phyloP scores from a whole-genome alignment of 2,329 filamentous ascomycete species.

The Aureobasidium lini region DNA sequence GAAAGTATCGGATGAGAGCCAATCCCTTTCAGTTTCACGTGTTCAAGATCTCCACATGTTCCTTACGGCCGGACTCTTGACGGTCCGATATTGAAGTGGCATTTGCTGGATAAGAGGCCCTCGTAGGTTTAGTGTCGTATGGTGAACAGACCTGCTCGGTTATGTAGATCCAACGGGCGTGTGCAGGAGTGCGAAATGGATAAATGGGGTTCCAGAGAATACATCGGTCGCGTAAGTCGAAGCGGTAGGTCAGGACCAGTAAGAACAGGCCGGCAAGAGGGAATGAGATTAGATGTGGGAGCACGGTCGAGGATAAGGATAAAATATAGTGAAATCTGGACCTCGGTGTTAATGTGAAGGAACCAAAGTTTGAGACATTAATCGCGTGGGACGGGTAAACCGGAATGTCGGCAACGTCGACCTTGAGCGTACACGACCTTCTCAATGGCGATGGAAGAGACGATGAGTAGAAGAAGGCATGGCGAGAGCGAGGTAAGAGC shows the following conservation, averaged over 20 bases:
- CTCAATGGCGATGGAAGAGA: neutral
- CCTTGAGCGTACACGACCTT: neutral
- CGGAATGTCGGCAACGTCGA: neutral
- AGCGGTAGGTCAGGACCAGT: neutral
- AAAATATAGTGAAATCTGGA: neutral
- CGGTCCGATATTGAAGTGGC: too few relatives aligned
- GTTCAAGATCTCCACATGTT: too few relatives aligned
- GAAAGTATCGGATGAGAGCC: too few relatives aligned
- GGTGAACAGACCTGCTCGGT: constrained; percentile 1
- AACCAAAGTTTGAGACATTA: neutral
- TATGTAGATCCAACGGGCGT: neutral
- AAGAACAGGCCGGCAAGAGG: neutral
- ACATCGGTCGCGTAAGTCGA: neutral
- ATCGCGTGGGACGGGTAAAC: neutral
- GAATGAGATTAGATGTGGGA: neutral
- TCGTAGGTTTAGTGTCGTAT: too few relatives aligned
- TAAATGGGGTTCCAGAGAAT: neutral
- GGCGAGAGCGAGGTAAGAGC: neutral
- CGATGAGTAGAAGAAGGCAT: too few relatives aligned
- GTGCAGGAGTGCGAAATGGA: neutral
- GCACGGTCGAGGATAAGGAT: constrained; percentile 1
- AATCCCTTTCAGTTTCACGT: too few relatives aligned
- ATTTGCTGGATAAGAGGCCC: too few relatives aligned
- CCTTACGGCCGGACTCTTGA: too few relatives aligned
- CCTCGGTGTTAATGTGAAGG: neutral